A percentile compares a stretch with the other conserved stretches of the same genome.
Evolutionary conservation across 495 filamentous ascomycete genomes (phyloP).

Genomic region (Amorphotheca resinae): DNA sequence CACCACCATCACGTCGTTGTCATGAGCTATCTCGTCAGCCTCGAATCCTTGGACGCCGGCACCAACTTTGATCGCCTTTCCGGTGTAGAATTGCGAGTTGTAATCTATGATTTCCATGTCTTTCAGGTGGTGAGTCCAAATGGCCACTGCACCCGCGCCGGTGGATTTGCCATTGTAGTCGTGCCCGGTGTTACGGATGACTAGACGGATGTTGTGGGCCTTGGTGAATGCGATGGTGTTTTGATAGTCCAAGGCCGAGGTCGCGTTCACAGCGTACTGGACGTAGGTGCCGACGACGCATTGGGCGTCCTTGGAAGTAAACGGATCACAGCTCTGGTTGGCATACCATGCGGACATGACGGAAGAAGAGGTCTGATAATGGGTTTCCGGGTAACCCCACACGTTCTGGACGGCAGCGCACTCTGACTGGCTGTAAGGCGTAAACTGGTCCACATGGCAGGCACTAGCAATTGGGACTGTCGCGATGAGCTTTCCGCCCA

Average conservation of each 20-base stretch:
- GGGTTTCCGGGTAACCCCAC: background rate
- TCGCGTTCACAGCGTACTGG: constrained; percentile 40
- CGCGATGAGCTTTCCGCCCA: constrained; percentile 37
- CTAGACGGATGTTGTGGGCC: constrained; percentile 27
- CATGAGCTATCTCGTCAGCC: constrained; percentile 30
- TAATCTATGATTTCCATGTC: constrained; percentile 26
- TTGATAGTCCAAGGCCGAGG: constrained; percentile 30
- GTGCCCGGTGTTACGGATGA: constrained; percentile 33
- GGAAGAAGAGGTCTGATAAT: constrained; percentile 21
- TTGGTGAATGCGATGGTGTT: constrained; percentile 28
- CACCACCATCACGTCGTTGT: constrained; percentile 34
- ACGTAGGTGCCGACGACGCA: constrained; percentile 48
- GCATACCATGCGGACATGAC: constrained; percentile 31
- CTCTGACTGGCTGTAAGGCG: background rate
- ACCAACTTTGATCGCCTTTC: constrained; percentile 31
- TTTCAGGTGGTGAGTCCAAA: constrained; percentile 40
- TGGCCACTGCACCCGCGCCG: constrained; percentile 33
- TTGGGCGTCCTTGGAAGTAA: constrained; percentile 29
- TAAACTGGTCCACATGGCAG: constrained; percentile 30
- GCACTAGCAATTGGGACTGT: constrained; percentile 38
- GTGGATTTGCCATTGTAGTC: constrained; percentile 36
- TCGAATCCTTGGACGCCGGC: constrained; percentile 45
- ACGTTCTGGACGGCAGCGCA: background rate
- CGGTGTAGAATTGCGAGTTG: constrained; percentile 27
- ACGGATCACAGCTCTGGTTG: constrained; percentile 44